Evolutionary conservation across 139 green algal species (phyloP).

Genomic region (Cymbomonas tetramitiformis): DNA sequence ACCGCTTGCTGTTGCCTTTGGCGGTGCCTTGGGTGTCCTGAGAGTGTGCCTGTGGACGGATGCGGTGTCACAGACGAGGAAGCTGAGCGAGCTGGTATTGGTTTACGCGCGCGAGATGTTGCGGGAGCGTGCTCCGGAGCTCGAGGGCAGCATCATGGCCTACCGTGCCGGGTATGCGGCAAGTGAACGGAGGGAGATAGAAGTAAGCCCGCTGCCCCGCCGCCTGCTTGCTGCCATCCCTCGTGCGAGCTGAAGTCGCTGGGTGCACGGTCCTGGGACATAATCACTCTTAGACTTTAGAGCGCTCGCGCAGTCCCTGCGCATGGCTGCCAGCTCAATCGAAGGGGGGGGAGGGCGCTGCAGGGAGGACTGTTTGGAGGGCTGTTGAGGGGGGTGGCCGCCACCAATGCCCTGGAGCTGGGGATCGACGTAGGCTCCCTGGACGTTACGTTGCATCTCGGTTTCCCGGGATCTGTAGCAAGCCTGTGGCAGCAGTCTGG

Average conservation of each 20-base stretch:
- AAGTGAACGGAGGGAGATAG: constrained; percentile 23
- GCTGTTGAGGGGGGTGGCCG: constrained; percentile 49
- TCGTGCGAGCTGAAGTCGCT: too few relatives aligned
- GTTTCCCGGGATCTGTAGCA: constrained; percentile 53
- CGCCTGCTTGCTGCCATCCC: too few relatives aligned
- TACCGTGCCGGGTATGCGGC: constrained; percentile 25
- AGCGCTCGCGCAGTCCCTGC: too few relatives aligned
- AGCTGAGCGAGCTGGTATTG: constrained; percentile 86
- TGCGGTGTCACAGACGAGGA: too few relatives aligned
- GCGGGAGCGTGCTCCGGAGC: background rate
- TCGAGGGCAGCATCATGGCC: background rate
- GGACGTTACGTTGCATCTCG: constrained; percentile 82
- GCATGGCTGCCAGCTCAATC: too few relatives aligned
- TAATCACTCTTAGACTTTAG: too few relatives aligned
- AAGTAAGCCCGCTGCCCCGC: too few relatives aligned
- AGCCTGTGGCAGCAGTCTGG: constrained; percentile 78
- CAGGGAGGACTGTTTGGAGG: constrained; percentile 26
- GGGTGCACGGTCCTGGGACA: too few relatives aligned
- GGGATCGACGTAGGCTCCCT: constrained; percentile 84
- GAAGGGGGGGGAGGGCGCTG: too few relatives aligned
- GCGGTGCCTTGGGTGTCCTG: too few relatives aligned
- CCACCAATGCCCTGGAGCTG: constrained; percentile 90
- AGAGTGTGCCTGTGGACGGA: too few relatives aligned
- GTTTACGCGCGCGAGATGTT: constrained; percentile 69
- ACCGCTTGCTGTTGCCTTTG: too few relatives aligned